phyloP scores from a whole-genome alignment of 2,329 filamentous ascomycete species.

The Allantophomopsis lycopodina region DNA sequence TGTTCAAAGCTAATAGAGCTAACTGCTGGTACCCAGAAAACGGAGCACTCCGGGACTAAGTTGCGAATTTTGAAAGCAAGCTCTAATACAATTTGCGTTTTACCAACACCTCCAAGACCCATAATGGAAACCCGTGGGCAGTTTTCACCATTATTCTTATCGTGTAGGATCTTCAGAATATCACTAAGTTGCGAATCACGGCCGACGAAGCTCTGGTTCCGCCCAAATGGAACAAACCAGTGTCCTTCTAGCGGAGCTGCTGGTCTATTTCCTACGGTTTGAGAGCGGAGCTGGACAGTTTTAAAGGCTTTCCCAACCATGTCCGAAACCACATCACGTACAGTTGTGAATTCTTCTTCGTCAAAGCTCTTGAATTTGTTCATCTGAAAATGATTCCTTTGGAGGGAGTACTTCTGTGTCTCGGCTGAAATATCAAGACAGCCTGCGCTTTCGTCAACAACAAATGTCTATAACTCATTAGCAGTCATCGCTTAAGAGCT shows the following conservation, averaged over 20 bases:
- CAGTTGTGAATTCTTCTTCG: too few relatives aligned
- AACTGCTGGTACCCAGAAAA: conserved; percentile 27
- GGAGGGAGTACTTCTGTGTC: too few relatives aligned
- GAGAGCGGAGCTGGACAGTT: too few relatives aligned
- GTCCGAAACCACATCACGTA: too few relatives aligned
- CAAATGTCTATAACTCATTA: too few relatives aligned
- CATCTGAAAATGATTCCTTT: too few relatives aligned
- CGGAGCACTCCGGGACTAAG: conserved; percentile 19
- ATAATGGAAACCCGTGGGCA: conserved; percentile 1
- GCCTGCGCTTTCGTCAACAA: too few relatives aligned
- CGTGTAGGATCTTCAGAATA: conserved; percentile 1
- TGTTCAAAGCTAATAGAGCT: conserved; percentile 7
- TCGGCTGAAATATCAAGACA: too few relatives aligned
- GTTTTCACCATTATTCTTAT: conserved; percentile 8
- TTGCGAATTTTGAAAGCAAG: conserved; percentile 23
- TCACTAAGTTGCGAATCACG: conserved; percentile 3
- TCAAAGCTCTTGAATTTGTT: too few relatives aligned
- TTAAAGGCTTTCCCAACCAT: too few relatives aligned
- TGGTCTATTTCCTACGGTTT: too few relatives aligned
- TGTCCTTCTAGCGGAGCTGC: not conserved
- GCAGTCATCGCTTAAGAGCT: too few relatives aligned
- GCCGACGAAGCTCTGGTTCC: conserved; percentile 4
- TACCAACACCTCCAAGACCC: conserved; percentile 25
- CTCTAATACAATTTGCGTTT: conserved; percentile 25
- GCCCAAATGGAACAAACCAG: not conserved